These are phyloP conservation scores for Curvularia hawaiiensis DNA, from an alignment of 2,329 filamentous ascomycete genomes.

Conservation along the genomic window DNA sequence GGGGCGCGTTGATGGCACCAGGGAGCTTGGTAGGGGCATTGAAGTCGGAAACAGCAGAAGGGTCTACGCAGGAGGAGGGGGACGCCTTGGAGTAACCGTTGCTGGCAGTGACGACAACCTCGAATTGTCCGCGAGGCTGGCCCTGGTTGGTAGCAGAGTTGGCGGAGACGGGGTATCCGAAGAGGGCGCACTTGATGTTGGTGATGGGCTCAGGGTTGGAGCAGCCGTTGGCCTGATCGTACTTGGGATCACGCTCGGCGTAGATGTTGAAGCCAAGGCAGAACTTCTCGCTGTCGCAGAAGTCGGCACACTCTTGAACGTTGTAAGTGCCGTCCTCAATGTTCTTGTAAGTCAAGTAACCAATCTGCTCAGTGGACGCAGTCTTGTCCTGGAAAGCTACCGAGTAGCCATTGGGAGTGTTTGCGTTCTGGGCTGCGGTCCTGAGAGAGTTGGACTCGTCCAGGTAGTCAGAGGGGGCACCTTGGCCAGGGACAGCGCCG, in stretches of 20 bases:
- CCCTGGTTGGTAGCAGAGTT: slow-evolving; percentile 30
- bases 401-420: slow-evolving; percentile 24
- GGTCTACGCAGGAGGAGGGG: slow-evolving; percentile 6
- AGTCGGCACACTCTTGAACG: slow-evolving; percentile 21
- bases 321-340: slow-evolving; percentile 24
- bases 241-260: slow-evolving; percentile 34
- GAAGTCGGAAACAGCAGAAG: slow-evolving; percentile 22
- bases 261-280: slow-evolving; percentile 40
- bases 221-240: slow-evolving; percentile 22
- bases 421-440: slow-evolving; percentile 14
- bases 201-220: slow-evolving; percentile 27
- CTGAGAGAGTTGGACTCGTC: slow-evolving; percentile 11
- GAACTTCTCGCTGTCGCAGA: slow-evolving; percentile 31
- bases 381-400: slow-evolving; percentile 23
- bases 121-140: slow-evolving; percentile 31
- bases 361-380: slow-evolving; percentile 30
- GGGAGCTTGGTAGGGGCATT: slow-evolving; percentile 20
- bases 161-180: slow-evolving; percentile 31
- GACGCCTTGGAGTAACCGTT: slow-evolving; percentile 38
- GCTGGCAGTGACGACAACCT: slow-evolving; percentile 35
- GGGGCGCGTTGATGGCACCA: slow-evolving; percentile 37
- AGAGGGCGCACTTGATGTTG: slow-evolving; percentile 38
- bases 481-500: background rate
- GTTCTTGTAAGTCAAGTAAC: slow-evolving; percentile 37
- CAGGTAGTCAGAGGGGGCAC: slow-evolving; percentile 19